Conservation (phyloP, 495 filamentous ascomycete species). For the Penicillium argentinense region DNA sequence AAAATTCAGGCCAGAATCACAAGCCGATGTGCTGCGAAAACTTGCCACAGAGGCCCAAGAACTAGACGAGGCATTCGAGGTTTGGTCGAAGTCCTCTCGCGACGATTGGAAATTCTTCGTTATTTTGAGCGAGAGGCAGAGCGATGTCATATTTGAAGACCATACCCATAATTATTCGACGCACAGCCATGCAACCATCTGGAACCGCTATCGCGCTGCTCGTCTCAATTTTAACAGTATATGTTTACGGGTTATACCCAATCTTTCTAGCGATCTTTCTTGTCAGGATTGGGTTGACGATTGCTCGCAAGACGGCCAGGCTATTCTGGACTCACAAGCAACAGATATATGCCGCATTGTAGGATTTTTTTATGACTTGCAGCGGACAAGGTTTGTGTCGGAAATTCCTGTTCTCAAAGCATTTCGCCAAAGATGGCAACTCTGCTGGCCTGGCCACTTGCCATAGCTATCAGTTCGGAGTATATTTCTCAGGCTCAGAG, state of each 20-base stretch:
- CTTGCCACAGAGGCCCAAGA: not conserved
- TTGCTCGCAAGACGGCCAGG: not conserved
- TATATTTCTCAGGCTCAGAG: conserved; percentile 19
- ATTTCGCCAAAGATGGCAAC: conserved; percentile 16
- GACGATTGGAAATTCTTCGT: conserved; percentile 9
- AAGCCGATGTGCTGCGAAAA: not conserved
- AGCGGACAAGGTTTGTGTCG: not conserved
- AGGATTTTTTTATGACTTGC: conserved; percentile 15
- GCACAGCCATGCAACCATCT: conserved; percentile 25
- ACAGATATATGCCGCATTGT: conserved; percentile 7
- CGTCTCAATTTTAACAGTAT: conserved; percentile 27
- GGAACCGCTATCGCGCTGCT: conserved; percentile 26
- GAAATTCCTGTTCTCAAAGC: not conserved
- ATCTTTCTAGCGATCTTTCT: no score
- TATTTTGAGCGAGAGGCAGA: not conserved
- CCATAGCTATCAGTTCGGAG: conserved; percentile 21
- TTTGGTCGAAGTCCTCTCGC: conserved; percentile 15
- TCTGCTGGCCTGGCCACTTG: conserved; percentile 28
- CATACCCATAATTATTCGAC: conserved; percentile 14
- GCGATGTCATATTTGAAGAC: not conserved
- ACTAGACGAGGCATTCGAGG: not conserved
- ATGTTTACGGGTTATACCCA: conserved; percentile 16
- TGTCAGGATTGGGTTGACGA: no score
- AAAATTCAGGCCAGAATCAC: not conserved
- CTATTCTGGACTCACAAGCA: conserved; percentile 16